These are phyloP conservation scores for Penicillium coffeae DNA, from an alignment of 495 filamentous ascomycete species.

Conservation along the genomic window DNA sequence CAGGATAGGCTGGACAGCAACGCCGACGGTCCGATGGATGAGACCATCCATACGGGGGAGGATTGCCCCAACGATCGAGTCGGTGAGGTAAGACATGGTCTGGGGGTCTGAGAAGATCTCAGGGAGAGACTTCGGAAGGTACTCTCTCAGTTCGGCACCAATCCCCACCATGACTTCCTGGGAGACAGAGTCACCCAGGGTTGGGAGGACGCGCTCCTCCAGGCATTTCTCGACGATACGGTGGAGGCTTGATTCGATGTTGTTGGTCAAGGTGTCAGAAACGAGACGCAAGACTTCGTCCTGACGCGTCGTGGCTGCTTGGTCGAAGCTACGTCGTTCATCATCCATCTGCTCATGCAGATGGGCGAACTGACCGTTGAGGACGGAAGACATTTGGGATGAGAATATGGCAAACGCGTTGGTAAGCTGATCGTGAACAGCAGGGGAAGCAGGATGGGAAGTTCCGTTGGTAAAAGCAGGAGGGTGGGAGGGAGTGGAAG, in stretches of 20 bases:
- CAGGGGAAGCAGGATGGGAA: conserved; percentile 35
- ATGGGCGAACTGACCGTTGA: conserved; percentile 42
- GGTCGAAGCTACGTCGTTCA: conserved; percentile 61
- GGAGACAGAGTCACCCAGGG: conserved; percentile 50
- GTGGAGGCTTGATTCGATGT: conserved; percentile 75
- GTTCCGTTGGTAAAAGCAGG: conserved; percentile 1
- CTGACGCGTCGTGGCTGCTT: conserved; percentile 63
- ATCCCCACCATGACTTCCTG: conserved; percentile 48
- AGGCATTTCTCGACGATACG: conserved; percentile 67
- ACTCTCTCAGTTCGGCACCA: conserved; percentile 51
- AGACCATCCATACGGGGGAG: conserved; percentile 55
- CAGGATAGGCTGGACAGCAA: background rate
- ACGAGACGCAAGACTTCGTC: conserved; percentile 82
- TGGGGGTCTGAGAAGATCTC: conserved; percentile 66
- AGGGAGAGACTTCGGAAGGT: conserved; percentile 52
- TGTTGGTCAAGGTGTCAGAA: conserved; percentile 81
- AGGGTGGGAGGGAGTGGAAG: background rate
- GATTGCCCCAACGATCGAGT: conserved; percentile 48
- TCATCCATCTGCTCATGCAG: conserved; percentile 61
- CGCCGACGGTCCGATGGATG: background rate
- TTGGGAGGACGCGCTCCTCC: conserved; percentile 59
- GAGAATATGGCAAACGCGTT: background rate
- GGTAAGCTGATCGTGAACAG: background rate
- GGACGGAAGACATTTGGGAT: background rate
- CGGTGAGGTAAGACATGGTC: conserved; percentile 64